Evolutionary conservation across 139 green algal species (phyloP).

Genomic region (Gonium pectorale): DNA sequence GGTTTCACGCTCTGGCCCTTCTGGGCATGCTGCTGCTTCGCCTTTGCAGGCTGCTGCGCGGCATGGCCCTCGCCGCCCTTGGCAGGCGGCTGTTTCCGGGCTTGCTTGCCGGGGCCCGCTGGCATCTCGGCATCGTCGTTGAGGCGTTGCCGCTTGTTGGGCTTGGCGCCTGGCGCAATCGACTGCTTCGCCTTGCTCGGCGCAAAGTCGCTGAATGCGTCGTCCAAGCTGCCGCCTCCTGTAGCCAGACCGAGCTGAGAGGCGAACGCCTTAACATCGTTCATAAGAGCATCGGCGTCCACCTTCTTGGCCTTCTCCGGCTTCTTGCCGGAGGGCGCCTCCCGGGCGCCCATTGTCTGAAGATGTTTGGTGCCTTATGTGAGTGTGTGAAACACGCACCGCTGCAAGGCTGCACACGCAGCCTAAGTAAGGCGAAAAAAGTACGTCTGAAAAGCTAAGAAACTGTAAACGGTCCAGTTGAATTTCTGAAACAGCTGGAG

Average conservation of each 20-base stretch:
- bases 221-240: constrained; percentile 28
- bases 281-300: constrained; percentile 46
- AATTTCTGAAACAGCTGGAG: too few species aligned
- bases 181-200: constrained; percentile 59
- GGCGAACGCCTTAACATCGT: constrained; percentile 72
- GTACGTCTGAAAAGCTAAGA: too few species aligned
- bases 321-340: constrained; percentile 19
- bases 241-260: constrained; percentile 66
- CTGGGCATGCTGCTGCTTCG: constrained; percentile 6
- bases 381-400: too few species aligned
- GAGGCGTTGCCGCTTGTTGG: constrained; percentile 26
- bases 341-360: constrained; percentile 10
- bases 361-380: too few species aligned
- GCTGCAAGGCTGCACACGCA: too few species aligned
- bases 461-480: too few species aligned
- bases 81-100: constrained; percentile 1
- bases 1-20: constrained; percentile 24
- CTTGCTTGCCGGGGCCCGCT: not conserved
- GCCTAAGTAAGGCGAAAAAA: too few species aligned
- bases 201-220: constrained; percentile 83
- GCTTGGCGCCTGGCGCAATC: constrained; percentile 2
- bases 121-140: constrained; percentile 8
- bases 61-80: constrained; percentile 22
- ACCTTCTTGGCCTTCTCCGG: constrained; percentile 27
- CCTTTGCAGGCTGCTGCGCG: not conserved